Percentiles rank a stretch among this genome's conserved stretches.
These are phyloP conservation scores for cucumber (Cucumis sativus) DNA, from an alignment of 306 rosid genomes.

Conservation along the genomic window Cucumber_9930_V3 NC_026659.2:26359001-26359500, in stretches of 20 bases:
- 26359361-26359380: background rate
- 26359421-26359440: background rate
- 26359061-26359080: conserved; percentile 30
- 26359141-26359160: conserved; percentile 28
- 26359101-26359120: conserved; percentile 31
- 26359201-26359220: background rate
- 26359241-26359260: background rate
- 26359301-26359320: background rate
- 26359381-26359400: background rate
- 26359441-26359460: background rate
- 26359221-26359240: background rate
- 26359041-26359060: conserved; percentile 27
- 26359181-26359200: background rate
- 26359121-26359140: conserved; percentile 28
- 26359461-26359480: background rate
- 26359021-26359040: conserved; percentile 25
- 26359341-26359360: background rate
- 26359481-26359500: too few species aligned
- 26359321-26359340: background rate
- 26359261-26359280: background rate
- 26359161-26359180: conserved; percentile 16
- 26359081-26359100: conserved; percentile 24
- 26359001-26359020: conserved; percentile 21
- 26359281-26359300: background rate
- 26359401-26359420: background rate